phyloP scores from a whole-genome alignment of 2,329 filamentous ascomycete genomes.

The Mariannaea elegans region DNA sequence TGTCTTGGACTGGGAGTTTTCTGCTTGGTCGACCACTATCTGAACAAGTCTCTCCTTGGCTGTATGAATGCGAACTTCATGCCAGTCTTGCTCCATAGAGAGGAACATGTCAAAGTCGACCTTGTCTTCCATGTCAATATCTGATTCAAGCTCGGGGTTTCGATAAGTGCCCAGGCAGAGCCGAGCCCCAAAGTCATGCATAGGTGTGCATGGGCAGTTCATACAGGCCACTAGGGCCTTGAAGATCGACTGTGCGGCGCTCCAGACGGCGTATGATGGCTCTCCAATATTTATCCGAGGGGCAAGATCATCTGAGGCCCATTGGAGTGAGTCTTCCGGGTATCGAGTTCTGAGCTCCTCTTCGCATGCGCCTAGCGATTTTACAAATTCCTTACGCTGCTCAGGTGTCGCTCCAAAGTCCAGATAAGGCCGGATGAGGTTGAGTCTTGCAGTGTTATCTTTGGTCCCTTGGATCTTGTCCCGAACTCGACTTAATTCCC shows the following conservation, averaged over 20 bases:
- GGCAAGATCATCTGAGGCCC: conserved; percentile 1
- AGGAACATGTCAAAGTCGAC: conserved; percentile 25
- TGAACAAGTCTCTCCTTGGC: not conserved
- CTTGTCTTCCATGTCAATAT: not conserved
- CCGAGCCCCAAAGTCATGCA: conserved; percentile 8
- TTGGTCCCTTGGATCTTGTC: not conserved
- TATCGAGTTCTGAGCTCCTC: conserved; percentile 8
- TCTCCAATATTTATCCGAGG: conserved; percentile 7
- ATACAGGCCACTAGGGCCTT: conserved; percentile 1
- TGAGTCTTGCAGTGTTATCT: not conserved
- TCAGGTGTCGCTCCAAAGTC: not conserved
- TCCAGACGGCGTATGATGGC: conserved; percentile 14
- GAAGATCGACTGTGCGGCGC: conserved; percentile 19
- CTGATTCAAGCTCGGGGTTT: not conserved
- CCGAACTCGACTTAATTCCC: not conserved
- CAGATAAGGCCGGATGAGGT: not conserved
- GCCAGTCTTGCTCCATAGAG: conserved; percentile 4
- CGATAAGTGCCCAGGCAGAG: conserved; percentile 19
- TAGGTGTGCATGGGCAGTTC: conserved; percentile 6
- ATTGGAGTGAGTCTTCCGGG: conserved; percentile 12
- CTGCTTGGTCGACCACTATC: not conserved
- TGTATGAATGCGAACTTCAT: conserved; percentile 8
- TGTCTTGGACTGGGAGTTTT: not conserved
- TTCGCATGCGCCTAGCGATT: not conserved
- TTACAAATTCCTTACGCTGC: conserved; percentile 1